Conservation (phyloP, 495 filamentous ascomycete species). For the Xylaria scruposa region DNA sequence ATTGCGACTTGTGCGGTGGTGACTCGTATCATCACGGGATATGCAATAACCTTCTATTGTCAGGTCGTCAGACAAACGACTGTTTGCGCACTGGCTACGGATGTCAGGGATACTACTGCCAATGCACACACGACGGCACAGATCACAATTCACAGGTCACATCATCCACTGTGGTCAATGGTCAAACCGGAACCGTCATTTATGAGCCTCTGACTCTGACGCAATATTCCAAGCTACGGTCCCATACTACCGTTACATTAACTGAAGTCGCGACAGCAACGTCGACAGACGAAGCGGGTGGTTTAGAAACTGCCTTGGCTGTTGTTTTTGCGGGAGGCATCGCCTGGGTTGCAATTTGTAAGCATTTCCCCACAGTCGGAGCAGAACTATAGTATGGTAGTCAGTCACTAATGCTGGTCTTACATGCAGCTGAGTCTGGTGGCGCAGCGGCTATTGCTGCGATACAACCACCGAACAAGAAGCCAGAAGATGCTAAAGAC, state of each 20-base stretch:
- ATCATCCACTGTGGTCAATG: background rate
- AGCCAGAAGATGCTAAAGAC: too few species aligned
- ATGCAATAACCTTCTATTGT: background rate
- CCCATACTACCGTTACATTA: background rate
- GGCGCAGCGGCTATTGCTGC: too few species aligned
- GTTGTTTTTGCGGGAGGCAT: too few species aligned
- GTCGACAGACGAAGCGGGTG: too few species aligned
- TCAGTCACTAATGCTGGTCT: too few species aligned
- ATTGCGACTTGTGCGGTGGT: background rate
- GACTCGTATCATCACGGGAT: background rate
- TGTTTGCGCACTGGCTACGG: background rate
- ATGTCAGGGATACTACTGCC: background rate
- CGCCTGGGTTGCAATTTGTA: too few species aligned
- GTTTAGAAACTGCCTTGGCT: too few species aligned
- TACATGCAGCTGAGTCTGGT: too few species aligned
- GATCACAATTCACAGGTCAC: background rate
- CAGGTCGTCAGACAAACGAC: background rate
- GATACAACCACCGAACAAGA: too few species aligned
- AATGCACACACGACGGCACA: conserved; percentile 2
- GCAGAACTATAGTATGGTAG: too few species aligned
- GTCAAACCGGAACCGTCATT: background rate
- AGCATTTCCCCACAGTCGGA: too few species aligned
- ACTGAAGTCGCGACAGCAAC: too few species aligned
- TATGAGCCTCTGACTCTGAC: background rate
- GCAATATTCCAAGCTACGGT: background rate